Conservation (phyloP, 768 basidiomycete species). For the Daedaleopsis nitida region DNA sequence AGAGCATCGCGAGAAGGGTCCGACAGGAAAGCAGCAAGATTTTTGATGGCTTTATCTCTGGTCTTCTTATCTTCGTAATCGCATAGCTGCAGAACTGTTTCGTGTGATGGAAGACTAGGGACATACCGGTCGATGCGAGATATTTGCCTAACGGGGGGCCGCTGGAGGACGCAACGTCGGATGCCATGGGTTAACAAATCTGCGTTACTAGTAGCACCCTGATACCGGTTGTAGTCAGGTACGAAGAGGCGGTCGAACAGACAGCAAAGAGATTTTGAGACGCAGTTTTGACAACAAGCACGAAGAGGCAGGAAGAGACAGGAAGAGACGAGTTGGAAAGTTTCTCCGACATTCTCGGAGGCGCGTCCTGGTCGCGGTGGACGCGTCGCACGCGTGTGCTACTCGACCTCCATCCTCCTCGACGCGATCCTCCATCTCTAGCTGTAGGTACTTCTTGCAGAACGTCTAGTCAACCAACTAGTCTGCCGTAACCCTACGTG, state of each 20-base stretch:
- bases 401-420: not conserved
- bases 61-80: slow-evolving; percentile 75
- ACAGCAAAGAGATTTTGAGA: too few species aligned
- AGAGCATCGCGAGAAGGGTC: slow-evolving; percentile 58
- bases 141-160: slow-evolving; percentile 83
- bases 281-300: too few species aligned
- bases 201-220: not conserved
- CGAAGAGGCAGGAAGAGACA: too few species aligned
- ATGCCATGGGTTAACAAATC: slow-evolving; percentile 28
- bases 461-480: not conserved
- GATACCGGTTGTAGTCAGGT: not conserved
- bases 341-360: slow-evolving; percentile 20
- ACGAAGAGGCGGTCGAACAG: too few species aligned
- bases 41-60: slow-evolving; percentile 88
- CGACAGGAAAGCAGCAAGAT: slow-evolving; percentile 78
- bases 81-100: not conserved
- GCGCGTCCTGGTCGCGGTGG: not conserved
- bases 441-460: not conserved
- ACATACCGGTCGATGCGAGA: slow-evolving; percentile 84
- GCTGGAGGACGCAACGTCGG: slow-evolving; percentile 31
- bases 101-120: slow-evolving; percentile 2
- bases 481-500: too few species aligned
- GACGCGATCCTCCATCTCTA: not conserved
- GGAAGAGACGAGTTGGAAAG: slow-evolving; percentile 6
- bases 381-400: slow-evolving; percentile 2